Evolutionary conservation across 768 basidiomycete genomes (phyloP), one percentile per base, ranked within the genome.

Genomic region (Naganishia kalamii): DNA sequence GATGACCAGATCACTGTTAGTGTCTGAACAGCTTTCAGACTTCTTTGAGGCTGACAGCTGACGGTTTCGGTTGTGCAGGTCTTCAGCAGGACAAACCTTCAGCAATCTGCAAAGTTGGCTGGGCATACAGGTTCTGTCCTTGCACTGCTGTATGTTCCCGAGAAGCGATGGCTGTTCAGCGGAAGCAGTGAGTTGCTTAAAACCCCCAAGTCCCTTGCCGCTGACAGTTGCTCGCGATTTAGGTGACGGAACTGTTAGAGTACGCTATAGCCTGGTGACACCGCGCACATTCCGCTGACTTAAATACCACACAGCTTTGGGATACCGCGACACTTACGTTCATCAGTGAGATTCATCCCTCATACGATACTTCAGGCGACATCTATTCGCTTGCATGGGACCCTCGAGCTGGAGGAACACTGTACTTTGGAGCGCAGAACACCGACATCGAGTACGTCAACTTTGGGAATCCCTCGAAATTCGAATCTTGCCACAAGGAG

Each of bases 351-450:
- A 82, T 96, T 35, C 81, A 85, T 57, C 89, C 92, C 0, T 88
- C 89, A 71, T 90, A 91, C 70, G 85, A 85, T 1, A 86, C 85
- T 30, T 85, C 91, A 4, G 92, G 92, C 23, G 92, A 94, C 73
- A 82, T 94, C 32, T 93, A 90, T 79, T 90, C 88, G 40, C 81
- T 94, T 0, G 83, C 84, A 0, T 96, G 89, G 88, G 87, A 85
- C 8, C 81, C 85, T 10, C 65, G 75, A 1, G 72, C 81, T 23
- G 79, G 86, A 27, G 85, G 85, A 64, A 87, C 87, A 0, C 79
- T 94, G 32, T 94, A 88, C 75, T 81, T 94, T 37, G 92, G 92
- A 25, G 92, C 90, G 74, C 90, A 96, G 77, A 90, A 92, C 74
- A 92, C 92, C 1, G 92, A 90, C 13, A 81, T 96, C 30, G 90